Percentiles rank a stretch among this genome's conserved stretches.
phyloP scores from a whole-genome alignment of 257 asterid species.

The Lantana camara region DNA sequence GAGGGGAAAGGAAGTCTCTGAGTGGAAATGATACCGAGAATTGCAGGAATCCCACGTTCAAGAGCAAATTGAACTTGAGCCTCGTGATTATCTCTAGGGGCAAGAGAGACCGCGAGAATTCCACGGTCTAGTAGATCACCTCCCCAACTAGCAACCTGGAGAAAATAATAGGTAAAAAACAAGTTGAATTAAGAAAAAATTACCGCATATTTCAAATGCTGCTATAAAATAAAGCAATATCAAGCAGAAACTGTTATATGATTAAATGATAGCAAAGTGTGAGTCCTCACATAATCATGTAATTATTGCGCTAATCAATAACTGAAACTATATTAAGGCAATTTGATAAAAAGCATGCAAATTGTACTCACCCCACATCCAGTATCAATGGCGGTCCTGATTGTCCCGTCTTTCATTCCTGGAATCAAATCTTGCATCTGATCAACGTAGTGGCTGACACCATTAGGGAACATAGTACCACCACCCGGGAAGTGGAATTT shows the following conservation, averaged over 20 bases:
- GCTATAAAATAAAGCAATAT: not conserved
- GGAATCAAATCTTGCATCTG: slow-evolving; percentile 84
- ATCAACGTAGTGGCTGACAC: slow-evolving; percentile 86
- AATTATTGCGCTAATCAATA: no score
- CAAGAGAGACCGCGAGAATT: slow-evolving; percentile 86
- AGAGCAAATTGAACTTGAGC: slow-evolving; percentile 99
- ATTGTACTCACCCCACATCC: slow-evolving; percentile 96
- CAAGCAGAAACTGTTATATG: not conserved
- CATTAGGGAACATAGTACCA: slow-evolving; percentile 97
- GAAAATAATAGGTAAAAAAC: not conserved
- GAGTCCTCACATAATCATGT: not conserved
- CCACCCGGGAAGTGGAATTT: slow-evolving; percentile 98
- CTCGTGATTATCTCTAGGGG: slow-evolving; percentile 96
- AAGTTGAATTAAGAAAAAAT: slow-evolving; percentile 10
- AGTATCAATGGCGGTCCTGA: slow-evolving; percentile 95
- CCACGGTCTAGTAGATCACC: slow-evolving; percentile 94
- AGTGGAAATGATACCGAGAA: slow-evolving; percentile 92
- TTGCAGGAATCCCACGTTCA: slow-evolving; percentile 97
- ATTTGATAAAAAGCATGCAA: slow-evolving; percentile 3
- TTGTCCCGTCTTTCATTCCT: slow-evolving; percentile 85
- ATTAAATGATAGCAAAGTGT: not conserved
- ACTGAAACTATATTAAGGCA: no score
- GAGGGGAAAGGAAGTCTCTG: slow-evolving; percentile 99
- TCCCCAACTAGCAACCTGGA: slow-evolving; percentile 98
- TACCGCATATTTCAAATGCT: not conserved